A percentile compares a stretch with the other conserved stretches of the same genome.
phyloP scores from a whole-genome alignment of 176 grass and related monocot species.

The Pharus latifolius region DNA sequence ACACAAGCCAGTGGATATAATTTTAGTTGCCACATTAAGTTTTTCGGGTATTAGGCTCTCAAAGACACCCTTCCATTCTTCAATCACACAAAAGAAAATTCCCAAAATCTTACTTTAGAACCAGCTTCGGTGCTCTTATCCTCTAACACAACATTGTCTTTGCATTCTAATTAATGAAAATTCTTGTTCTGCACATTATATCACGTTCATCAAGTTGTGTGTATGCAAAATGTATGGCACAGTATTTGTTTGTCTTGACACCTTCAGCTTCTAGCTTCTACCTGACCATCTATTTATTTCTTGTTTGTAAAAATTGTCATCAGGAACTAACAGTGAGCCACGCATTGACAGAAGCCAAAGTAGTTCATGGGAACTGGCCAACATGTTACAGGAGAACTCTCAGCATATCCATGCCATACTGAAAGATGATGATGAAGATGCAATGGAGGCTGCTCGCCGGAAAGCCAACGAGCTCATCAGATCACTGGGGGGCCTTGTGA shows the following conservation, averaged over 20 bases:
- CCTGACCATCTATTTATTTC: background rate
- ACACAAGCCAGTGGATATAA: too few species aligned
- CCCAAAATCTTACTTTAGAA: too few species aligned
- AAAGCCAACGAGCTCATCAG: slow-evolving; percentile 35
- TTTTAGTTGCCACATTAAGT: too few species aligned
- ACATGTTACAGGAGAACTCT: slow-evolving; percentile 29
- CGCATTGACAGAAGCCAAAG: background rate
- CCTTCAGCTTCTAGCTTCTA: background rate
- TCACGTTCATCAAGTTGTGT: too few species aligned
- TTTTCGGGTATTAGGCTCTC: too few species aligned
- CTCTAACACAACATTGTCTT: too few species aligned
- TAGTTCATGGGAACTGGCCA: slow-evolving; percentile 7
- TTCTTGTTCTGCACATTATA: too few species aligned
- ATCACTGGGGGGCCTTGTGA: slow-evolving; percentile 29
- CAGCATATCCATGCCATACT: slow-evolving; percentile 29
- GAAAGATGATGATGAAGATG: slow-evolving; percentile 10
- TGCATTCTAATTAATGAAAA: too few species aligned
- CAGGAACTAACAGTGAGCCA: slow-evolving; percentile 10
- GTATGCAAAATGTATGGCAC: background rate
- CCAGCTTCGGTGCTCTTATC: too few species aligned
- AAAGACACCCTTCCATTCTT: too few species aligned
- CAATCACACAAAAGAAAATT: too few species aligned
- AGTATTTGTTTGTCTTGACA: background rate
- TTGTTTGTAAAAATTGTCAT: slow-evolving; percentile 8
- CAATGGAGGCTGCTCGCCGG: slow-evolving; percentile 2